Base-by-base conservation (phyloP, 345 rosid species). In the Streptanthus diversifolius region DNA sequence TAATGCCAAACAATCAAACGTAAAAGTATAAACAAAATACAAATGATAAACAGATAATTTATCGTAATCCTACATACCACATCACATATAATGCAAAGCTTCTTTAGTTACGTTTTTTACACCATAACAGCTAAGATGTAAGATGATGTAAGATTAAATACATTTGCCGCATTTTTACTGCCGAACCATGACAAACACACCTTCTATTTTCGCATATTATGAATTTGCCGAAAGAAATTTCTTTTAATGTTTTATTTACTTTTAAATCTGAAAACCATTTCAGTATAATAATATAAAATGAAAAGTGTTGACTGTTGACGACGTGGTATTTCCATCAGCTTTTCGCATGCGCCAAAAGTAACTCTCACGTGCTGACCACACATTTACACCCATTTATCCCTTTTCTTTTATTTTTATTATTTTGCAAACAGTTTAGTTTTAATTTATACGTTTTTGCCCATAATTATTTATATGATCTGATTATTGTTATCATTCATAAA, bases 301-400 rank as follows among this genome's bases (percentile, higher is more conserved):
- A 61, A 73, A 72, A 78, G 65, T 67, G 70, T 72, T 44, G 73
- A 72, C 41, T 67, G 70, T 72, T 44, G 73, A 72, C 41, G 81
- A 62, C 56, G 77, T 57, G 73, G 73, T 55, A 66, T 72, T 72
- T 60, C 65, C 71, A 62, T 61, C 74, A 61, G 78, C 81, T 78
- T 78, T 78, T 73, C 70, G 81, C 81, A 78, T 73, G 81, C 81
- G 81, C 74, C 66, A 73, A 78, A 78, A 78, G 81, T 48, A 67
- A 73, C 75, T 59, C 78, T 78, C 81, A 78, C 81, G 81, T 78
- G 81, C 78, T 78, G 67, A 62, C 81, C 71, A 60, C 78, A 73
- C 80, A 66, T 71, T 59, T 77, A 71, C 77, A 77, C 69, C 72
- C 60, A 43, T 24, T 77, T 72, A 25, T 73, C 74, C 44, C 65